Conservation (phyloP, 768 basidiomycete species). For the Russula lepida region DNA sequence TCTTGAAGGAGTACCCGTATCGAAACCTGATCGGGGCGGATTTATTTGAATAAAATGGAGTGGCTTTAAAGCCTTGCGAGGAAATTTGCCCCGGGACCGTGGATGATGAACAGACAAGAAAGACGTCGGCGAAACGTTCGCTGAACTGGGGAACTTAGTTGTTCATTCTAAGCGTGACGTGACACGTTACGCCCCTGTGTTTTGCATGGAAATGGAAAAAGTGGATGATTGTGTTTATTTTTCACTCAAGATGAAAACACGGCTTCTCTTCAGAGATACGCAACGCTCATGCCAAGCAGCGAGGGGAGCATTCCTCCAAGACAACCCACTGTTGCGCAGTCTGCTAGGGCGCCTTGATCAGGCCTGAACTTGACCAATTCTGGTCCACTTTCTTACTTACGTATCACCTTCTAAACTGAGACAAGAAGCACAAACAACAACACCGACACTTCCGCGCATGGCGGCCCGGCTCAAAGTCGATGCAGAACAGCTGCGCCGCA, state of each 20-base stretch:
- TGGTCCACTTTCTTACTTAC: constrained; percentile 7
- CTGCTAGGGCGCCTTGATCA: not conserved
- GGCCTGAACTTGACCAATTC: not conserved
- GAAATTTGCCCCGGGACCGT: constrained; percentile 6
- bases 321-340: not conserved
- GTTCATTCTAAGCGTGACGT: constrained; percentile 24
- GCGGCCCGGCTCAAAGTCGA: constrained; percentile 1
- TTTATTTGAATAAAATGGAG: not conserved
- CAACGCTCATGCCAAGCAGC: not conserved
- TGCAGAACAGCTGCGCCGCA: not conserved
- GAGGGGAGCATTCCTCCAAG: not conserved
- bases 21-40: constrained; percentile 13
- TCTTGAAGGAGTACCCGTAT: not conserved
- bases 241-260: not conserved
- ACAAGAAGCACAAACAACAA: not conserved
- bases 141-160: constrained; percentile 24
- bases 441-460: constrained; percentile 8
- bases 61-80: not conserved
- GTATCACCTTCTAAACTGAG: constrained; percentile 10
- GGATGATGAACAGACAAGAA: constrained; percentile 15
- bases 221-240: not conserved
- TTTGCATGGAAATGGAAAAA: not conserved
- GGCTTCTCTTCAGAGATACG: not conserved
- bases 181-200: constrained; percentile 20
- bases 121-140: constrained; percentile 18